Conservation (phyloP, 208 protist species). For the Phytomonas sp. region DNA sequence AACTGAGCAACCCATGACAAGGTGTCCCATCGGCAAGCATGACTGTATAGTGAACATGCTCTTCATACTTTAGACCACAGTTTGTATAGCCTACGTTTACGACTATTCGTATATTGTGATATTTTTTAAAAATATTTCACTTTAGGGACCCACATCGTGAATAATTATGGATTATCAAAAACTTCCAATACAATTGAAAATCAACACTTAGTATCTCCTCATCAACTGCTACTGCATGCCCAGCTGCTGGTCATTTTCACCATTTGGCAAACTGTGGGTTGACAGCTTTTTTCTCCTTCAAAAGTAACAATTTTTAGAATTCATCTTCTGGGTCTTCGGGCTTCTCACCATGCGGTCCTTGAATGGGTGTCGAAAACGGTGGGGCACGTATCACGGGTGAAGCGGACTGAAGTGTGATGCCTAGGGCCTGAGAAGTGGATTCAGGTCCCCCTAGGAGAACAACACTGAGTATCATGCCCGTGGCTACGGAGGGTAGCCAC, state of each 20-base stretch:
- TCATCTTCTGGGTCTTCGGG: constrained; percentile 36
- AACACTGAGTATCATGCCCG: constrained; percentile 62
- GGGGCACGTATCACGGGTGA: constrained; percentile 48
- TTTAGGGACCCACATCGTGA: too few species aligned
- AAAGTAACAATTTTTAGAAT: constrained; percentile 5
- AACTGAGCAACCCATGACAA: too few species aligned
- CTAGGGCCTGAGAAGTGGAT: constrained; percentile 32
- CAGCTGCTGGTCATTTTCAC: too few species aligned
- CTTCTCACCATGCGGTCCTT: constrained; percentile 10
- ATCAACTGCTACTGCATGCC: too few species aligned
- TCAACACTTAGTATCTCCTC: too few species aligned
- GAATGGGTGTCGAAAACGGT: constrained; percentile 31
- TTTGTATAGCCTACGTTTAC: not conserved
- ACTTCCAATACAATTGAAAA: too few species aligned
- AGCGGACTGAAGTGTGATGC: constrained; percentile 34
- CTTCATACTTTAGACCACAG: too few species aligned
- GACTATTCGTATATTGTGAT: not conserved
- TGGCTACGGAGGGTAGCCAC: constrained; percentile 75
- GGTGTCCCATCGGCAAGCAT: too few species aligned
- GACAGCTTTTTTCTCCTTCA: not conserved
- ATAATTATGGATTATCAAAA: too few species aligned
- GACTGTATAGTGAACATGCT: too few species aligned
- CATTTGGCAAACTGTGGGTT: not conserved
- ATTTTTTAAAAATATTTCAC: not conserved
- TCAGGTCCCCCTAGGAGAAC: constrained; percentile 67